Evolutionary conservation across 192 early-diverging fungal genomes (phyloP), one percentile per base, ranked within the genome.

Genomic region (Entophlyctis luteolus): DNA sequence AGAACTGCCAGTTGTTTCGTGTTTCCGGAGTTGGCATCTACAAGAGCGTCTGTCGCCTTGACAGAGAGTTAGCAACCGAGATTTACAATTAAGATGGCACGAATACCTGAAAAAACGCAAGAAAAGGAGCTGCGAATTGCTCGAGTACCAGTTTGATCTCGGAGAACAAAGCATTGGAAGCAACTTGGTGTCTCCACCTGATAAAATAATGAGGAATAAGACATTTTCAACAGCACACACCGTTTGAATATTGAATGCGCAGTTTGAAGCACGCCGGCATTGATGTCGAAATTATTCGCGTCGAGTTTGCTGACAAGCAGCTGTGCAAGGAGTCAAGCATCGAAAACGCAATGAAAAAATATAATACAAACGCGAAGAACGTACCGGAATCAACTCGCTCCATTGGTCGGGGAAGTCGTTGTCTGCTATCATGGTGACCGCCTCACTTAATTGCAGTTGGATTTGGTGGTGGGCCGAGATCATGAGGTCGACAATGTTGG

Each of bases 191-290:
- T 67, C 94, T 84, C 91, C 93, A 99, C 71, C 90, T 91, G 74
- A 10, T n/a, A 42, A 42, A 8, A 42, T 12, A 42, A 42, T 12
- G n/a, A 42, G n/a, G n/a, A 42, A 8, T 12, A n/a, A 42, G n/a
- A 42, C 8, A 42, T 12, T n/a, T n/a, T 12, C 8, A 42, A 42
- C 8, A 42, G n/a, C 8, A 8, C 39, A 42, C 72, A 89, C 83
- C 87, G 86, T 71, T 89, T 90, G 77, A 99, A 97, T 63, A 96
- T 94, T 1, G 92, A 92, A 73, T 98, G 96, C 1, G 93, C 93
- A 2, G 95, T 94, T 66, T 94, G 90, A 69, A 99, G 80, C 22
- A 99, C 84, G 49, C 91, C 93, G 58, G 92, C 89, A 77, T 99
- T 99, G 50, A 84, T 85, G 47, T 84, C 81, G 76, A 83, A 91